Evolutionary conservation across 2,329 filamentous ascomycete genomes (phyloP), one percentile per base, ranked within the genome.

Genomic region (Xylaria sp.): DNA sequence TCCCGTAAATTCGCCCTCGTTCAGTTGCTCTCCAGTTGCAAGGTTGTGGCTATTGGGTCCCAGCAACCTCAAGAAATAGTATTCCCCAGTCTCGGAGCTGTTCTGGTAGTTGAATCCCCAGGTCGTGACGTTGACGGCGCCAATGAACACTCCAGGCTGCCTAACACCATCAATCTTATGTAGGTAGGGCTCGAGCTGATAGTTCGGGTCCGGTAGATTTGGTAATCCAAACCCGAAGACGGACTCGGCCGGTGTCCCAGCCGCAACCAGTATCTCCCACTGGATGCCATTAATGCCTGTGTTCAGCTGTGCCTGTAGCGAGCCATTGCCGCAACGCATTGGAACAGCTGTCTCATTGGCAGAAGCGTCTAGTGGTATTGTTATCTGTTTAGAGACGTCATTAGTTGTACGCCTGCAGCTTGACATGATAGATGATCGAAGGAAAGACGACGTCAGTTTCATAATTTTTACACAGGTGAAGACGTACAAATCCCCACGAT

Each of bases 41-140:
- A 65, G 58, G 44, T 73, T 73, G 27, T 72, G 63, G 48, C 71
- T 74, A n/a, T 72, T 71, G 2, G 71, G 71, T 0, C 69, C 71
- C 10, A 75, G 57, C 44, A 75, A 53, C 48, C 71, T 64, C 44
- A 69, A 23, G 51, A 55, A 74, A 62, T 74, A 73, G 62, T 75
- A 75, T 65, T 74, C 68, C 29, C 71, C 69, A 18, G 69, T 68
- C 60, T 71, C 68, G 27, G 72, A 71, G 53, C 55, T 69, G 35
- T 73, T 75, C 50, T 74, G 71, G 63, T 73, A 73, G 64, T 73
- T 73, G 63, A 75, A 74, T 0, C 72, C 72, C 71, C 70, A 75
- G 6, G 64, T 69, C 23, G 71, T 74, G 23, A 71, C 55, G 59
- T 73, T 72, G 27, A 69, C 68, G 18, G 72, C 63, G 2, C 72